These are phyloP conservation scores for Cadophora luteo-olivacea DNA, from an alignment of 2,329 filamentous ascomycete genomes.

Conservation along the genomic window DNA sequence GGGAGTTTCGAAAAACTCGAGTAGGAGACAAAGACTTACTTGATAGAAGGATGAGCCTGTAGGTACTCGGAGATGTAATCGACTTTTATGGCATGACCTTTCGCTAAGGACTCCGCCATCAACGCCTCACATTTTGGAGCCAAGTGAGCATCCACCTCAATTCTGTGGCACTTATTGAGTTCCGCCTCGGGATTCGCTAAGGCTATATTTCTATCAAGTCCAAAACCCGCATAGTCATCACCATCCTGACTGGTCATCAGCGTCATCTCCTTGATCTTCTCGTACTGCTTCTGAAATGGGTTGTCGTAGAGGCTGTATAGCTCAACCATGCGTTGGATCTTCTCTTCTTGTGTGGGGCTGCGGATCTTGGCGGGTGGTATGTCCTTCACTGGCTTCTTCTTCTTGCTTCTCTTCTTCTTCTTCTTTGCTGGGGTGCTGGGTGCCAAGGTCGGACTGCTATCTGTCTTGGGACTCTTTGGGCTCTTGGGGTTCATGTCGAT, in stretches of 20 bases:
- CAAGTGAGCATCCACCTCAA: not conserved
- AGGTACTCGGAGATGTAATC: not conserved
- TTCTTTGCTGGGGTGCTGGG: not conserved
- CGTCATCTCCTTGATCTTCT: not conserved
- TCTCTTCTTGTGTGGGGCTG: slow-evolving; percentile 13
- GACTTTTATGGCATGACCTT: not conserved
- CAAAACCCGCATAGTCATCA: not conserved
- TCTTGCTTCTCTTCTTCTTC: slow-evolving; percentile 13
- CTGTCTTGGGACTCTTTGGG: not conserved
- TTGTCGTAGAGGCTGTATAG: slow-evolving; percentile 7
- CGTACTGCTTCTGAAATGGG: slow-evolving; percentile 6
- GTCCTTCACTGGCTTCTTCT: slow-evolving; percentile 7
- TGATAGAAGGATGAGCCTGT: not conserved
- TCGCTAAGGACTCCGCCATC: not conserved
- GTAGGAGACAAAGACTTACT: not conserved
- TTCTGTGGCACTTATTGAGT: too few relatives aligned
- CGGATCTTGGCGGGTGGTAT: slow-evolving; percentile 4
- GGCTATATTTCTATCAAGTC: not conserved
- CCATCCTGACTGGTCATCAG: not conserved
- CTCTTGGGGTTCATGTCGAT: slow-evolving; percentile 18
- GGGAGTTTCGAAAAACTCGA: too few relatives aligned
- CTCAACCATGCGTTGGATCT: not conserved
- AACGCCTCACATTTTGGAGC: too few relatives aligned
- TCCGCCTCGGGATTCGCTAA: not conserved
- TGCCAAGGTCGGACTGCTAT: not conserved